Percentiles rank a stretch among this genome's conserved stretches.
These are phyloP conservation scores for rapeseed (Brassica napus) DNA, from an alignment of 345 rosid genomes.

Conservation along the genomic window Da-Ae NC_063443.1:13281001-13281500, in stretches of 20 bases:
- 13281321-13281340: conserved; percentile 64
- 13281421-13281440: conserved; percentile 48
- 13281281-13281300: conserved; percentile 69
- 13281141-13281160: conserved; percentile 72
- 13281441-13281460: conserved; percentile 45
- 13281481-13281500: conserved; percentile 28
- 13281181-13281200: conserved; percentile 52
- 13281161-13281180: conserved; percentile 90
- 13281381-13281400: conserved; percentile 64
- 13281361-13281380: conserved; percentile 70
- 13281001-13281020: conserved; percentile 62
- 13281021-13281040: conserved; percentile 69
- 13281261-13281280: conserved; percentile 59
- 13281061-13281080: background rate
- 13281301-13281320: conserved; percentile 43
- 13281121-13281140: conserved; percentile 56
- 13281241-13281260: conserved; percentile 67
- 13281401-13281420: conserved; percentile 57
- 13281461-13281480: conserved; percentile 51
- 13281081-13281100: conserved; percentile 12
- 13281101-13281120: background rate
- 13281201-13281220: conserved; percentile 48
- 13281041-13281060: background rate
- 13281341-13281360: conserved; percentile 60
- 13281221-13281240: conserved; percentile 66